A percentile compares a stretch with the other conserved stretches of the same genome.
Conservation (phyloP, 225 moss, liverwort and hornwort species). For the Pseudoscleropodium purum region DNA sequence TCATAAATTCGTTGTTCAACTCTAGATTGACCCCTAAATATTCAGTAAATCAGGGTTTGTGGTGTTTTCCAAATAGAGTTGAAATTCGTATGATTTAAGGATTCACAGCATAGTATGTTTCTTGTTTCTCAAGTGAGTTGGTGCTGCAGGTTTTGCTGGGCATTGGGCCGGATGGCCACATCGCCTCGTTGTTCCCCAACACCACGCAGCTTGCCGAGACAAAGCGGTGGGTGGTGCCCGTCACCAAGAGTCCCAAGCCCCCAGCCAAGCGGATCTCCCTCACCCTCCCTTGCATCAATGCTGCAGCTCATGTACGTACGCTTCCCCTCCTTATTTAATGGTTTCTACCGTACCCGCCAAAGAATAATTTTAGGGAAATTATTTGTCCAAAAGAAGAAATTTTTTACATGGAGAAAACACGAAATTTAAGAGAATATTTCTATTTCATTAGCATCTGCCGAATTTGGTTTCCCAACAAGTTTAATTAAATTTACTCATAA, state of each 20-base stretch:
- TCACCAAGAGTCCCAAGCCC: slow-evolving; percentile 49
- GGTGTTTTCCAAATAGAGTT: neutral
- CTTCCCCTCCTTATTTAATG: neutral
- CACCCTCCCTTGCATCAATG: slow-evolving; percentile 49
- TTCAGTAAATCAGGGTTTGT: neutral
- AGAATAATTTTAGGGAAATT: neutral
- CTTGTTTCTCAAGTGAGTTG: neutral
- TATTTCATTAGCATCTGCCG: neutral
- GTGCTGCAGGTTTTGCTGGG: slow-evolving; percentile 59
- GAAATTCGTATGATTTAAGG: neutral
- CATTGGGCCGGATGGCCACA: slow-evolving; percentile 87
- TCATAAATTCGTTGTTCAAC: neutral
- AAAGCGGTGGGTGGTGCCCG: slow-evolving; percentile 44
- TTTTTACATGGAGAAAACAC: neutral
- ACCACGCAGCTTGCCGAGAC: slow-evolving; percentile 38
- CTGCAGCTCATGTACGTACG: slow-evolving; percentile 28
- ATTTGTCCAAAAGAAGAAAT: no score
- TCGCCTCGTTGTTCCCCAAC: slow-evolving; percentile 82
- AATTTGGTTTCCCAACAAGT: neutral
- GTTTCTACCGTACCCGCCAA: neutral
- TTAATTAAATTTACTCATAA: neutral
- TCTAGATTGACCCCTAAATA: neutral
- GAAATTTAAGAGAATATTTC: neutral
- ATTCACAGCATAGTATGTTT: neutral
- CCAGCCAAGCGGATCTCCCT: slow-evolving; percentile 45